Percentiles rank a stretch among this genome's conserved stretches.
Evolutionary conservation across 2,329 filamentous ascomycete species (phyloP).

Genomic region (Knufia fluminis): DNA sequence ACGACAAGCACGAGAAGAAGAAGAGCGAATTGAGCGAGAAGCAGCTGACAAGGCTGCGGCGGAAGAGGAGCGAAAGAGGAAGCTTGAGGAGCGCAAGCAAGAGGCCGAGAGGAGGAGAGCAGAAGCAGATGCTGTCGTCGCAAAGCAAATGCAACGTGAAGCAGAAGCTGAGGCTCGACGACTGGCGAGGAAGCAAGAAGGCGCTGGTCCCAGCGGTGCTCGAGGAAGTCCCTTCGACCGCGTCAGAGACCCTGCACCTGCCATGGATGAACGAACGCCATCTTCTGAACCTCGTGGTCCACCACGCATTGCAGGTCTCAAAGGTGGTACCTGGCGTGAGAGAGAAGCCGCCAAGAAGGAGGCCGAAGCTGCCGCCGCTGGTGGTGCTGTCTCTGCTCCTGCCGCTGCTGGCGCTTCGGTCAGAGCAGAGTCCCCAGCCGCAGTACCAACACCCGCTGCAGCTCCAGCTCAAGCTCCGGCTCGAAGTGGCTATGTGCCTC

Average conservation of each 20-base stretch:
- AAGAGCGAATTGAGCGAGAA: slow-evolving; percentile 70
- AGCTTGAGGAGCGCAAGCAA: slow-evolving; percentile 61
- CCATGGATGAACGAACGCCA: slow-evolving; percentile 40
- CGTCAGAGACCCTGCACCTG: slow-evolving; percentile 28
- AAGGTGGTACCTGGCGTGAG: slow-evolving; percentile 48
- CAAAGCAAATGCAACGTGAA: slow-evolving; percentile 67
- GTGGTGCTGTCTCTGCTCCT: neutral
- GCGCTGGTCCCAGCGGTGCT: slow-evolving; percentile 24
- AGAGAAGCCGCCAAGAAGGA: slow-evolving; percentile 45
- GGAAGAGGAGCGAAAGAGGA: slow-evolving; percentile 70
- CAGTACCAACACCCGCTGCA: slow-evolving; percentile 4
- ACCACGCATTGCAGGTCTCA: slow-evolving; percentile 44
- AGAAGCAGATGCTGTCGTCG: slow-evolving; percentile 53
- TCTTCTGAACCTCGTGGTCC: slow-evolving; percentile 40
- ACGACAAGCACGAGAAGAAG: slow-evolving; percentile 67
- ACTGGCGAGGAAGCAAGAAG: slow-evolving; percentile 54
- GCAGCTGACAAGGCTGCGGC: slow-evolving; percentile 73
- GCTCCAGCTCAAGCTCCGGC: neutral
- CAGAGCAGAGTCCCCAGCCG: slow-evolving; percentile 11
- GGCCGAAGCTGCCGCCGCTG: slow-evolving; percentile 14
- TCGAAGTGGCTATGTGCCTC: slow-evolving; percentile 21
- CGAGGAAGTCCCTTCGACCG: slow-evolving; percentile 18
- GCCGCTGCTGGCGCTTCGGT: slow-evolving; percentile 8
- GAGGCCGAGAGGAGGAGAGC: slow-evolving; percentile 52
- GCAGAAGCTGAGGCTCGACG: slow-evolving; percentile 76